phyloP scores from a whole-genome alignment of 1,284 basidiomycete species.

The Sutorius eximius region DNA sequence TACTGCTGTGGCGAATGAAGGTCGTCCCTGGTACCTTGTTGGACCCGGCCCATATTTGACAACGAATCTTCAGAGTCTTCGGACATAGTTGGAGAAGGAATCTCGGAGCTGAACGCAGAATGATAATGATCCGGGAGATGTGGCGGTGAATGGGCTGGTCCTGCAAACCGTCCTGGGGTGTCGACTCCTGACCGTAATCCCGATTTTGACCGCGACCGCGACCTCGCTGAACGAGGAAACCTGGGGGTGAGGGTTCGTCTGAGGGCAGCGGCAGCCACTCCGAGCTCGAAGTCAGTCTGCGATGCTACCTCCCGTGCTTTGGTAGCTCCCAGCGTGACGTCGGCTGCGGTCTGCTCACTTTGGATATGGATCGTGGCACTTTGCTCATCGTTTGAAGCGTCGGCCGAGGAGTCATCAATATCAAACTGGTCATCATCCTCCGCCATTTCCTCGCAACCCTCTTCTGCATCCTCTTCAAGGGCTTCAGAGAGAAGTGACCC shows the following conservation, averaged over 20 bases:
- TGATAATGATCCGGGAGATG: slow-evolving; percentile 19
- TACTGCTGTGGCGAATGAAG: slow-evolving; percentile 46
- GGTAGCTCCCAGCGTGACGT: slow-evolving; percentile 18
- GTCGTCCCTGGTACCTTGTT: slow-evolving; percentile 53
- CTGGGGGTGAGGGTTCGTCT: slow-evolving; percentile 34
- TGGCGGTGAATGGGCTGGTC: slow-evolving; percentile 60
- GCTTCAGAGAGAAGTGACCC: slow-evolving; percentile 31
- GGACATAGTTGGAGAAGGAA: slow-evolving; percentile 44
- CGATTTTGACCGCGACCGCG: slow-evolving; percentile 45
- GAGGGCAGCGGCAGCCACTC: slow-evolving; percentile 40
- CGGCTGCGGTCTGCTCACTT: slow-evolving; percentile 22
- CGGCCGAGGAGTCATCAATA: slow-evolving; percentile 81
- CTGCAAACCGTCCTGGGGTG: slow-evolving; percentile 75
- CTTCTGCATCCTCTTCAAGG: slow-evolving; percentile 43
- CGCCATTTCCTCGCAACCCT: slow-evolving; percentile 42
- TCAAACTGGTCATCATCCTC: slow-evolving; percentile 80
- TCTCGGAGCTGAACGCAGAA: slow-evolving; percentile 23
- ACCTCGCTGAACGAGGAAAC: slow-evolving; percentile 38
- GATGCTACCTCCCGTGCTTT: slow-evolving; percentile 37
- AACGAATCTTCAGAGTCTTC: slow-evolving; percentile 37
- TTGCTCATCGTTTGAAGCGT: slow-evolving; percentile 42
- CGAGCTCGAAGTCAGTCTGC: slow-evolving; percentile 32
- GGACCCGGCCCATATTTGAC: slow-evolving; percentile 31
- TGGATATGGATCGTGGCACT: slow-evolving; percentile 16
- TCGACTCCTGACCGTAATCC: slow-evolving; percentile 64